phyloP scores from a whole-genome alignment of 2,329 filamentous ascomycete genomes.

The Aaosphaeria pasadenensis region DNA sequence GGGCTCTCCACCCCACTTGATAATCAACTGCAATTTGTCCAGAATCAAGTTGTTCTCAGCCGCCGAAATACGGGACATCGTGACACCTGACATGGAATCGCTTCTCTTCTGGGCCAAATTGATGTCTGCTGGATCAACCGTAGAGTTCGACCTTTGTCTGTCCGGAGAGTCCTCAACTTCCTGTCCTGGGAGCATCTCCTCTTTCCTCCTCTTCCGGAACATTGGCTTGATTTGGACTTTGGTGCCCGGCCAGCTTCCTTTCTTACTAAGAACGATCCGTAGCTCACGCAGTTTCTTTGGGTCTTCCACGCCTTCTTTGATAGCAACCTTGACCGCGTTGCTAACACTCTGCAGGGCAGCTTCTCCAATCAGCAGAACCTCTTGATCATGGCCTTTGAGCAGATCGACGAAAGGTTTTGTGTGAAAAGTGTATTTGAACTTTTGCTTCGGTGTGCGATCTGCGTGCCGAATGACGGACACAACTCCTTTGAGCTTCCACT shows the following conservation, averaged over 20 bases:
- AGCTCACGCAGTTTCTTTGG: slow-evolving; percentile 79
- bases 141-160: slow-evolving; percentile 13
- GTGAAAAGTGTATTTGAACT: slow-evolving; percentile 99
- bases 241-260: slow-evolving; percentile 89
- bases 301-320: slow-evolving; percentile 79
- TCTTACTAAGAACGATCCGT: slow-evolving; percentile 84
- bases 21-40: slow-evolving; percentile 94
- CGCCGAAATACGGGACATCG: slow-evolving; percentile 89
- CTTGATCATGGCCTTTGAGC: slow-evolving; percentile 91
- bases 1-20: slow-evolving; percentile 98
- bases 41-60: slow-evolving; percentile 89
- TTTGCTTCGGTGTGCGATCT: slow-evolving; percentile 96
- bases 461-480: slow-evolving; percentile 95
- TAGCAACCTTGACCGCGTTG: slow-evolving; percentile 78
- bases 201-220: slow-evolving; percentile 84
- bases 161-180: slow-evolving; percentile 29
- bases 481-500: slow-evolving; percentile 97
- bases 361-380: slow-evolving; percentile 90
- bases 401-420: slow-evolving; percentile 94
- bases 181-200: slow-evolving; percentile 48
- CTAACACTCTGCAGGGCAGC: slow-evolving; percentile 85
- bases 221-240: slow-evolving; percentile 99
- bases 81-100: slow-evolving; percentile 85
- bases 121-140: slow-evolving; percentile 17
- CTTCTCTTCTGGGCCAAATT: slow-evolving; percentile 44